Base-by-base conservation (phyloP, 2,329 filamentous ascomycete species). In the Lachnellula arida region DNA sequence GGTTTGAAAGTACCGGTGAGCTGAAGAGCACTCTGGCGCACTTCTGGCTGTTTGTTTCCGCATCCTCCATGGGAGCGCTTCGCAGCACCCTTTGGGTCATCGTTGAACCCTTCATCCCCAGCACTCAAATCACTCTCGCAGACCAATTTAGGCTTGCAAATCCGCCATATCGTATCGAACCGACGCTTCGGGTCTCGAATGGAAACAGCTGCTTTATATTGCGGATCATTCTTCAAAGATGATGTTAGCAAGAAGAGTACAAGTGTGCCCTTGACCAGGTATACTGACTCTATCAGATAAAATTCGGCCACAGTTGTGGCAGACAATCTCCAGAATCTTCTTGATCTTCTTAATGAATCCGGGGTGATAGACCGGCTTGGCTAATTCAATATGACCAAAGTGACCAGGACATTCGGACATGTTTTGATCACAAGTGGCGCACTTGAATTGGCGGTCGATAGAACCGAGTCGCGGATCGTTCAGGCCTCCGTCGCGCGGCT, bases 311-410 rank as follows among this genome's bases (percentile, higher is more conserved):
- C 95, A 99, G 75, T 95, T 97, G 78, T 96, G 92, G 82, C 95
- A 99, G 74, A 99, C 92, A 67, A 92, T 94, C 81, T 99, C 95
- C 74, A 99, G 80, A 68, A 99, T 85, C 81, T 97, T 99, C 81
- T 99, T 99, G 76, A 96, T 92, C 79, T 97, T 97, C 74, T 90
- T 95, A 77, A 99, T 88, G 76, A 97, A 99, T 69, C 94, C 94
- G 78, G 80, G 77, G 67, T 99, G 94, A 74, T 89, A 99, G 67
- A 99, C 94, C 54, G 95, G 94, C 71, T 91, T 92, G 43, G 94
- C 92, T 65, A 99, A 82, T 76, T 99, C 95, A 68, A 99, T 99
- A 75, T 99, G 95, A 62, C 94, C 94, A 72, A 99, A 99, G 73
- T 99, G 94, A 58, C 94, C 94, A 57, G 94, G 93, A 73, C 94